Evolutionary conservation across 1,284 basidiomycete species (phyloP), one percentile per base, ranked within the genome.

Genomic region (Ceratobasidium theobromae): DNA sequence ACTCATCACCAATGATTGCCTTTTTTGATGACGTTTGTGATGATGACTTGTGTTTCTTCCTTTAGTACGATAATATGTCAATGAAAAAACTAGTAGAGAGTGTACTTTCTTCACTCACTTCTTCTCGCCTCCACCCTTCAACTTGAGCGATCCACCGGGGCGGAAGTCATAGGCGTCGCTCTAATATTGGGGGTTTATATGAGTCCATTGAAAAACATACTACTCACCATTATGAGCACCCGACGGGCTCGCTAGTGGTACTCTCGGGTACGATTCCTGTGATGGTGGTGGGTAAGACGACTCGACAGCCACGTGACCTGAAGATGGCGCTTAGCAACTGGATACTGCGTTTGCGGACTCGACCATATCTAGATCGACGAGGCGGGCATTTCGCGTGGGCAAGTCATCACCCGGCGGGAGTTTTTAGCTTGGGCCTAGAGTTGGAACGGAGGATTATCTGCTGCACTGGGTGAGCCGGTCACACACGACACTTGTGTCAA

Each of bases 61-160:
- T 89, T 73, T 38, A 41, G 35, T 5, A 32, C 28, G 65, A 32
- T 62, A 35, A 41, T 21, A 38, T 16, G 35, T 9, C 33, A 23
- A 45, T 14, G 40, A 48, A 40, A 66, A 11, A 45, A n/a, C n/a
- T n/a, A n/a, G n/a, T 21, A 11, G 18, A 11, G 9, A 11, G 6
- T 67, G 66, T 41, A 53, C 38, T 64, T 51, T 53, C 48, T 66
- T 58, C 0, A 81, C 86, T 73, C 74, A 93, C 92, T 94, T 95
- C 76, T 94, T 93, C 46, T 88, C 81, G 38, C 87, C 85, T n/a
- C 65, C 75, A 35, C 89, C 87, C 78, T 95, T 96, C 76, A 96
- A 83, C 78, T 95, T 96, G 75, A 96, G 86, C 70, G 89, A 86
- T 73, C 94, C 93, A 51, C 92, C 90, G 49, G 92, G 87, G 73